These are phyloP conservation scores for Toxicodendron radicans DNA, from an alignment of 345 rosid genomes.

Conservation along the genomic window DNA sequence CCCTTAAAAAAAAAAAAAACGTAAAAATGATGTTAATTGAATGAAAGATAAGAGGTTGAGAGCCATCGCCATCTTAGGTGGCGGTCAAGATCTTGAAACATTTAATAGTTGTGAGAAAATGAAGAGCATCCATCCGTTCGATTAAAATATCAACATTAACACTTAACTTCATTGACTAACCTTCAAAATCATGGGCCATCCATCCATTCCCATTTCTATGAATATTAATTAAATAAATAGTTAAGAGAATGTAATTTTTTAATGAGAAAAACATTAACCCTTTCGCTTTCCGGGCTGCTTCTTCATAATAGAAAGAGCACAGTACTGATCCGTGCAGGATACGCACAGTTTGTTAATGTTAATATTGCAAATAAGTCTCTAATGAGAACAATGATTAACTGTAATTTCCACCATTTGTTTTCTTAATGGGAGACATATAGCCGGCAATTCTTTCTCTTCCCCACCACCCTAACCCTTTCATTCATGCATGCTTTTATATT, in stretches of 20 bases:
- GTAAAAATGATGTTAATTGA: no score
- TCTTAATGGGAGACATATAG: slow-evolving; percentile 17
- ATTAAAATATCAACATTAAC: no score
- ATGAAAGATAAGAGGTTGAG: no score
- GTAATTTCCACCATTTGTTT: slow-evolving; percentile 16
- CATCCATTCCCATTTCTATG: not conserved
- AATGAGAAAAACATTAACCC: not conserved
- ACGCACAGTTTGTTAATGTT: not conserved
- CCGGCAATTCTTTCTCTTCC: slow-evolving; percentile 11
- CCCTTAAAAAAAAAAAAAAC: no score
- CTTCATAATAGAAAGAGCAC: not conserved
- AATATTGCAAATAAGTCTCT: no score
- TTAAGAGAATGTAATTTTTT: not conserved
- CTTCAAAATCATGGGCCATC: slow-evolving; percentile 6
- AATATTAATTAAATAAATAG: not conserved
- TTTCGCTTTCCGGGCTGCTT: slow-evolving; percentile 8
- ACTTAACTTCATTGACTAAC: not conserved
- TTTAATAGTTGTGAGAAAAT: no score
- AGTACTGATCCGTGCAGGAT: slow-evolving; percentile 7
- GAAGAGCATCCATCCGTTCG: no score
- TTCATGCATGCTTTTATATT: no score
- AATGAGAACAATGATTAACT: slow-evolving; percentile 11
- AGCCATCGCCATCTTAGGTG: no score
- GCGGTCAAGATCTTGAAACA: no score
- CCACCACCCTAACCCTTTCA: no score